Base-by-base conservation (phyloP, 176 grass and related monocot species). In the Olyra latifolia region DNA sequence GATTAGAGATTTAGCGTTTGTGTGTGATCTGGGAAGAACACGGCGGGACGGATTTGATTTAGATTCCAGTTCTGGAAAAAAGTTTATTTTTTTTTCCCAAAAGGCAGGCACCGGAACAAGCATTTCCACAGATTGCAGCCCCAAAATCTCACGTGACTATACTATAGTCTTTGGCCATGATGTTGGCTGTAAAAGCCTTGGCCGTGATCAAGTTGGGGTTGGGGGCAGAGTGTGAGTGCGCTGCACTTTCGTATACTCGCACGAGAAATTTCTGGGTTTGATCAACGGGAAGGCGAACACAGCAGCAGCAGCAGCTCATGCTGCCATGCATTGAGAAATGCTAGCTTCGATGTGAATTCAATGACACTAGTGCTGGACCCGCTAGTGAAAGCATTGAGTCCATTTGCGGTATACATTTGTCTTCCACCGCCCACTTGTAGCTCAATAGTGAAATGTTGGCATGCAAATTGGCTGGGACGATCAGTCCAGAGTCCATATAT, bases 11-110 rank as follows among this genome's bases (percentile, higher is more conserved):
- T 54, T 35, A 2, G 5, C 4, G 60, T 84, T 80, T 11, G 66
- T 75, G 87, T 56, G 62, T 22, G 41, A 79, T 79, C 67, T 77
- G 44, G 86, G 75, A 56, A 88, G 43, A 46, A 47, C 74, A 66
- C 5, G 3, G 41, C 38, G 62, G n/a, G 55, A 81, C 9, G 57
- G 48, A 50, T 28, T 35, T 62, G 62, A 80, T 80, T 47, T 69
- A 9, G 81, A 84, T 89, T 80, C 69, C 25, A 14, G 25, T 62
- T 14, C 53, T 27, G n/a, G n/a, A n/a, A n/a, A n/a, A n/a, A n/a
- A n/a, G n/a, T n/a, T n/a, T n/a, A n/a, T n/a, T n/a, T n/a, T n/a
- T n/a, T 85, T 39, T 55, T 57, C 27, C 39, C 56, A 25, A 73
- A 74, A 71, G 5, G 15, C 20, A 42, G 39, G 45, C 62, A 25